phyloP scores from a whole-genome alignment of 2,329 filamentous ascomycete genomes.

The Sordariomycetes sp. region DNA sequence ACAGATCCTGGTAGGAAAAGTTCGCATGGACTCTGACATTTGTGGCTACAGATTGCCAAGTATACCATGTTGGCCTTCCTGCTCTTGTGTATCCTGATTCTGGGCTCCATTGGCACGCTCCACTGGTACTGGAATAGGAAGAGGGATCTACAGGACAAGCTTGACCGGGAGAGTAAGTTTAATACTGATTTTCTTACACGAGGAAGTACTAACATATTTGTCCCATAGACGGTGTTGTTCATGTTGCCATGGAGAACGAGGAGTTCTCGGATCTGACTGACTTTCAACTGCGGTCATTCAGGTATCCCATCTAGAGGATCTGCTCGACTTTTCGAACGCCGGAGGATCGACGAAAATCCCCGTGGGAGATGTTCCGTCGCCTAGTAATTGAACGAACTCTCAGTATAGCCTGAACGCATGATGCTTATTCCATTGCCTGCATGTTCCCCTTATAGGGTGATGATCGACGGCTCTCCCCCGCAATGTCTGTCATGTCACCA shows the following conservation, averaged over 20 bases:
- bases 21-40: background rate
- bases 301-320: constrained; percentile 5
- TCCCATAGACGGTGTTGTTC: background rate
- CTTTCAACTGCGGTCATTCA: constrained; percentile 4
- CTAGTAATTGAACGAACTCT: too few relatives aligned
- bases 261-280: constrained; percentile 5
- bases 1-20: background rate
- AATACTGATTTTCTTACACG: too few relatives aligned
- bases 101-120: constrained; percentile 3
- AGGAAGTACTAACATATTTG: background rate
- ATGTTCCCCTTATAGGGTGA: too few relatives aligned
- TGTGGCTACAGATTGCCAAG: constrained; percentile 3
- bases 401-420: too few relatives aligned
- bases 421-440: too few relatives aligned
- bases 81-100: background rate
- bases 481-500: too few relatives aligned
- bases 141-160: constrained; percentile 1
- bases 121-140: constrained; percentile 4
- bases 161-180: background rate
- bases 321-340: too few relatives aligned
- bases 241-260: constrained; percentile 2
- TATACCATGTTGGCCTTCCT: constrained; percentile 6
- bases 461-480: too few relatives aligned
- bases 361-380: too few relatives aligned
- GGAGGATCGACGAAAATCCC: too few relatives aligned